Percentiles rank a stretch among this genome's conserved stretches.
Conservation (phyloP, 2,329 filamentous ascomycete genomes). For the Colletotrichum musicola region DNA sequence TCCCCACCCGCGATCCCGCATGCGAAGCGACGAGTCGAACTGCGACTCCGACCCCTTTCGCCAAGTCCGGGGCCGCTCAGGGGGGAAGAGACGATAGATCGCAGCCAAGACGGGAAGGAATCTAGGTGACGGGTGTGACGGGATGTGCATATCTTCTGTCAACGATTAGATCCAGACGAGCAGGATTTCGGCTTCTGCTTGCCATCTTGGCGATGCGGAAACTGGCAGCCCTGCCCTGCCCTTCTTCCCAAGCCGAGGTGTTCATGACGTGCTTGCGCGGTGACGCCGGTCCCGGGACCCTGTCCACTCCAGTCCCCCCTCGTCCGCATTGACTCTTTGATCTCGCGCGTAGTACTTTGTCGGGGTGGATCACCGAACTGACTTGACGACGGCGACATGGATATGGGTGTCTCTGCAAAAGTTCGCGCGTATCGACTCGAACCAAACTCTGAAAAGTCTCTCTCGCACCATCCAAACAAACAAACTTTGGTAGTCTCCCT, state of each 20-base stretch:
- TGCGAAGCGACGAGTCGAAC: constrained; percentile 13
- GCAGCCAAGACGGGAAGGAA: constrained; percentile 37
- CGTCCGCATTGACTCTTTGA: background rate
- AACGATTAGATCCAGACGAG: constrained; percentile 11
- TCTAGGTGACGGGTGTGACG: background rate
- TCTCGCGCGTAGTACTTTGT: background rate
- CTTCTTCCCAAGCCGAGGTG: background rate
- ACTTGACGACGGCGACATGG: background rate
- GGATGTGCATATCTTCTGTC: constrained; percentile 27
- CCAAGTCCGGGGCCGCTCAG: constrained; percentile 32
- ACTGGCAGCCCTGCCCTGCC: background rate
- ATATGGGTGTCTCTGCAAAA: constrained; percentile 19
- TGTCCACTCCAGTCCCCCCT: background rate
- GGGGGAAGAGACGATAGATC: constrained; percentile 12
- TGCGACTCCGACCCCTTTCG: constrained; percentile 21
- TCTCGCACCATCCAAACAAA: background rate
- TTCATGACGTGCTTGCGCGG: constrained; percentile 33
- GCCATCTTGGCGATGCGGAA: constrained; percentile 29
- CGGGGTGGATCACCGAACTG: background rate
- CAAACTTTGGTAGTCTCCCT: constrained; percentile 1
- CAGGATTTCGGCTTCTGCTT: constrained; percentile 23
- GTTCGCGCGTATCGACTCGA: constrained; percentile 8
- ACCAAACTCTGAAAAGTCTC: background rate
- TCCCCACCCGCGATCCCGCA: constrained; percentile 32
- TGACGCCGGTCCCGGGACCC: constrained; percentile 13